A percentile compares a stretch with the other conserved stretches of the same genome.
Evolutionary conservation across 2,329 filamentous ascomycete genomes (phyloP).

Genomic region (Chrysosporium keratinophilum): DNA sequence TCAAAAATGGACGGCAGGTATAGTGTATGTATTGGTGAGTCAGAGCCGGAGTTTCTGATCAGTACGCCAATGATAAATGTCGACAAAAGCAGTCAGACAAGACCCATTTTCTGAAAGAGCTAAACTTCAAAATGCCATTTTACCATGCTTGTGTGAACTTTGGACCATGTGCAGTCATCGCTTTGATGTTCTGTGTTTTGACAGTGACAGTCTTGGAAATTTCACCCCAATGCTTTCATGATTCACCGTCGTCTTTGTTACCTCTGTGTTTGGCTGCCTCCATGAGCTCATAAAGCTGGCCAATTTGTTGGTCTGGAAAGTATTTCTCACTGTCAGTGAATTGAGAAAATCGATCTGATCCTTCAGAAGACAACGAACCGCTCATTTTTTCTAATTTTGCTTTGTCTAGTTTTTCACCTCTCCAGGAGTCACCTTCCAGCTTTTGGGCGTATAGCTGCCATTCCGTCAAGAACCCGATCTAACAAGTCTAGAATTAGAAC

Average conservation of each 20-base stretch:
- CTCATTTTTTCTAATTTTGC: conserved; percentile 87
- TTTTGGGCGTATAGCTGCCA: conserved; percentile 95
- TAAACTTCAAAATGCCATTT: background rate
- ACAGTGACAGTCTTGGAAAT: background rate
- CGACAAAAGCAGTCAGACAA: background rate
- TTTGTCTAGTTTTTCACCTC: conserved; percentile 71
- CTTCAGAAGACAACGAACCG: conserved; percentile 46
- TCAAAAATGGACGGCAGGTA: background rate
- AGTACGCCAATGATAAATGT: background rate
- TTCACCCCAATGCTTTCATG: conserved; percentile 8
- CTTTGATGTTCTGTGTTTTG: background rate
- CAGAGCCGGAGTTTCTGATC: background rate
- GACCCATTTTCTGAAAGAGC: background rate
- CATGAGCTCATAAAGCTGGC: conserved; percentile 91
- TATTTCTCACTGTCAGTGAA: conserved; percentile 9
- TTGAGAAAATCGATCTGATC: background rate
- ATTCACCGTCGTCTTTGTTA: conserved; percentile 19
- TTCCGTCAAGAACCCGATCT: conserved; percentile 93
- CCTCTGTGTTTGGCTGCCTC: conserved; percentile 56
- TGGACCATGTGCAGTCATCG: background rate
- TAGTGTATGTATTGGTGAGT: background rate
- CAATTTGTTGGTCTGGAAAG: conserved; percentile 71
- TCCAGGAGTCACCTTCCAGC: conserved; percentile 78
- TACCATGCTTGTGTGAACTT: background rate
- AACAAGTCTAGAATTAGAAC: conserved; percentile 1